Evolutionary conservation across 2,329 filamentous ascomycete genomes (phyloP), one percentile per base, ranked within the genome.

Genomic region (Scopulariopsis brevicaulis): DNA sequence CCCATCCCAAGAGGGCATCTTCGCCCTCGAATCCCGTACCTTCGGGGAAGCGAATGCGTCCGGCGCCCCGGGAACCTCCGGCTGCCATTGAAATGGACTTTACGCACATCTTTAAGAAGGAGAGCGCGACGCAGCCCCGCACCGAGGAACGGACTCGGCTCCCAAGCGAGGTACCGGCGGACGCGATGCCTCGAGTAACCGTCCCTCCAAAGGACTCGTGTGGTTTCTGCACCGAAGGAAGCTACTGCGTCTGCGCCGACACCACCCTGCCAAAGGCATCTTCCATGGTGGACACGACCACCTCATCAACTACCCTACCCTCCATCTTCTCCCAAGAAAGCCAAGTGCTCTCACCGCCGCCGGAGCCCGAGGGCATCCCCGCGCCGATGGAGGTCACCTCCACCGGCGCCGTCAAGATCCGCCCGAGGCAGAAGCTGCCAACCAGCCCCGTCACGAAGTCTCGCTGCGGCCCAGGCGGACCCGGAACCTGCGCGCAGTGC

Each of bases 191-290:
- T 18, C 54, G 54, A n/a, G 60, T 60, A 8, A 59, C 65, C 20
- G 70, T 79, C 50, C 72, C 75, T 12, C 75, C 80, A 5, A 79
- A 82, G 61, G 89, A 93, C 64, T 80, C 82, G 22, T 94, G 89
- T 68, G 89, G 89, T 7, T 94, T 94, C 72, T 94, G 89, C 71
- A 83, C 86, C 61, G 87, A 92, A 60, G 88, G 87, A 4, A 91
- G 86, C 0, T 89, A 89, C 64, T 94, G 89, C 66, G 84, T 91
- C 63, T 94, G 89, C 69, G 89, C 88, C 25, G 89, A 92, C 62
- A 71, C 74, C 22, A 71, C 74, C 25, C 67, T 74, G 61, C 48
- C 57, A 32, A 32, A 32, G 24, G 35, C 34, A 18, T 22, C 59
- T 18, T 54, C 60, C 51, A 59, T 57, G 14, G 53, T 54, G 11